Base-by-base conservation (phyloP, 192 early-diverging fungal species). In the Rhizoclosmatium sp. region DNA sequence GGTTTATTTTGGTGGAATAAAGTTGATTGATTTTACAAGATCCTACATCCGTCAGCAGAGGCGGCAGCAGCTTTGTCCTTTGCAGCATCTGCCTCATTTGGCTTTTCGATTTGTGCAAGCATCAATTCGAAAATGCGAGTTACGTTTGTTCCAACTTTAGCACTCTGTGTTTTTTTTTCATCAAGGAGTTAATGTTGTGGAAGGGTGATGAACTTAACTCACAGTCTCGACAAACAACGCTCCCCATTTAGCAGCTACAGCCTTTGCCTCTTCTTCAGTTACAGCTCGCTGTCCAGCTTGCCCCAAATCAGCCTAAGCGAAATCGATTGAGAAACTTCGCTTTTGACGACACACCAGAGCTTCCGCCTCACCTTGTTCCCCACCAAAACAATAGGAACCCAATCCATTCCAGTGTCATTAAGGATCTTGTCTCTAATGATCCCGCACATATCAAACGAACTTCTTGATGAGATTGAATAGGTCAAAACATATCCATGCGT, bases 401-500 rank as follows among this genome's bases (percentile, higher is more conserved):
- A 94, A 71, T 97, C 94, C 46, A 92, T 93, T 21, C 96, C 96
- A 2, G 94, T 93, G 75, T 92, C 93, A 82, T 96, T 93, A 70
- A 98, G 86, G 67, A 99, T 96, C 84, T 99, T 98, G 78, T 98
- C 95, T 7, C 95, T 87, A 65, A 98, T 93, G 49, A 95, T 91
- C 72, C 91, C 88, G 59, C 92, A 91, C 87, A 98, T 94, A 59
- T 99, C 97, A 81, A 98, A 94, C 60, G 93, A 95, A 54, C 91
- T 88, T 49, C 91, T 85, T 59, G 92, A 93, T 41, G 92, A 90
- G 44, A 99, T 92, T 2, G 97, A 98, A 81, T 98, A 99, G 39
- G 93, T 94, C 46, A 99, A 87, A 56, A 99, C 91, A 81, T 96
- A 99, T 5, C 95, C 98, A 82, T 99, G 96, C 54, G 96, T 93